Base-by-base conservation (phyloP, 371 early-diverging fungal genomes). In the Mucor indicus region DNA sequence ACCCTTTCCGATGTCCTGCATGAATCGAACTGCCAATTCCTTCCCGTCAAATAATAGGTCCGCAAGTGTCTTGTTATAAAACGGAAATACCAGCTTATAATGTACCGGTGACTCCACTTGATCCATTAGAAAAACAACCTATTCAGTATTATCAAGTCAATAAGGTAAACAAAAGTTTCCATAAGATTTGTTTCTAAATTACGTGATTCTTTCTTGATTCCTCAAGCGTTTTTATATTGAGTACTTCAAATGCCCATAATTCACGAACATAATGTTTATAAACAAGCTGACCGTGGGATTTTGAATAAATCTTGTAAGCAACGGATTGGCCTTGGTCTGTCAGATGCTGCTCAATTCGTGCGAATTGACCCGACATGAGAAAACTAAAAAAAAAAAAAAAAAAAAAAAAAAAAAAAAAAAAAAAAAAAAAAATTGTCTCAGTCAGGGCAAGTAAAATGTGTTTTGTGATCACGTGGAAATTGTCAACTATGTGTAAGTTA, bases 1-100 rank as follows among this genome's bases (percentile, higher is more conserved):
- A 3, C 84, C 90, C 45, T 68, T 62, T 16, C 81, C 70, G 20
- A 90, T 52, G 50, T 74, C 73, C 45, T 62, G 58, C 45, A 64
- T 35, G 44, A 38, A 66, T 44, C 44, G 58, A 4, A 50, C 27
- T 11, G 68, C 68, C 4, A 63, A 23, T 12, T 45, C 15, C 9
- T 2, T 12, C n/a, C 22, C 22, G 6, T 47, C 32, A n/a, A 15
- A 22, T 32, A 13, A 39, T 6, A 17, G 32, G 41, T 15, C 44
- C 37, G 19, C 27, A 13, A 71, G 46, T 1, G 57, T 71, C 11
- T 49, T 15, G 9, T 48, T 39, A 24, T 67, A 67, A 43, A 51
- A 69, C 0, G 67, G 69, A 21, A 77, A 57, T 9, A 48, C 59
- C 37, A 77, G 31, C 23, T 44, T 50, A 19, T 50, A 50, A 11